Evolutionary conservation across 768 basidiomycete genomes (phyloP).

Genomic region (Russula griseocarnosa): DNA sequence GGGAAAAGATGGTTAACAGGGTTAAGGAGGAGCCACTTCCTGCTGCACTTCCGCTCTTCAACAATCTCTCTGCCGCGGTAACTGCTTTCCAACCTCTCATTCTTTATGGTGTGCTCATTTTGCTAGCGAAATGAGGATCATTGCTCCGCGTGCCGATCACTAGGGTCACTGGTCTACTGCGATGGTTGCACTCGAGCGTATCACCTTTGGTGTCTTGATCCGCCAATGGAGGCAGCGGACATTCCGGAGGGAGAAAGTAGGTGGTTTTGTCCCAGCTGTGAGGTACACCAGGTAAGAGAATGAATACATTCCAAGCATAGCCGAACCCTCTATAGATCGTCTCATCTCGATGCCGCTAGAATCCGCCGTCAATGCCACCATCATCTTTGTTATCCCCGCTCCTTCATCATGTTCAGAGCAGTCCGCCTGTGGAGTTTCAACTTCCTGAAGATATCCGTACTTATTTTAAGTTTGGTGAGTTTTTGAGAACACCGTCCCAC

Average conservation of each 20-base stretch:
- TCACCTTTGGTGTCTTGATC: conserved; percentile 95
- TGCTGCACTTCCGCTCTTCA: conserved; percentile 38
- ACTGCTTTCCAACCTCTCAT: conserved; percentile 28
- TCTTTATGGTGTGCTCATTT: conserved; percentile 11
- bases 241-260: conserved; percentile 68
- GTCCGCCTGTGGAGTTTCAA: conserved; percentile 77
- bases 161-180: conserved; percentile 89
- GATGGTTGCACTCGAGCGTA: conserved; percentile 96
- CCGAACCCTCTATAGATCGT: conserved; percentile 14
- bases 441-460: conserved; percentile 79
- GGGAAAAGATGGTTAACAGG: conserved; percentile 32
- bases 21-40: conserved; percentile 46
- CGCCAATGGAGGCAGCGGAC: conserved; percentile 85
- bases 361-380: conserved; percentile 63
- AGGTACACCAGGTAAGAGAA: conserved; percentile 53
- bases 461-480: conserved; percentile 82
- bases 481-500: background rate
- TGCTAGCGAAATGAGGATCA: conserved; percentile 70
- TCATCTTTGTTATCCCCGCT: conserved; percentile 68
- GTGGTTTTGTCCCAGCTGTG: conserved; percentile 78
- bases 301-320: conserved; percentile 30
- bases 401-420: conserved; percentile 61
- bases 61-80: conserved; percentile 39
- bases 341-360: conserved; percentile 39
- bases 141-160: conserved; percentile 77